Conservation (phyloP, 176 grass and related monocot genomes). For the Miscanthus lutarioriparius region DNA sequence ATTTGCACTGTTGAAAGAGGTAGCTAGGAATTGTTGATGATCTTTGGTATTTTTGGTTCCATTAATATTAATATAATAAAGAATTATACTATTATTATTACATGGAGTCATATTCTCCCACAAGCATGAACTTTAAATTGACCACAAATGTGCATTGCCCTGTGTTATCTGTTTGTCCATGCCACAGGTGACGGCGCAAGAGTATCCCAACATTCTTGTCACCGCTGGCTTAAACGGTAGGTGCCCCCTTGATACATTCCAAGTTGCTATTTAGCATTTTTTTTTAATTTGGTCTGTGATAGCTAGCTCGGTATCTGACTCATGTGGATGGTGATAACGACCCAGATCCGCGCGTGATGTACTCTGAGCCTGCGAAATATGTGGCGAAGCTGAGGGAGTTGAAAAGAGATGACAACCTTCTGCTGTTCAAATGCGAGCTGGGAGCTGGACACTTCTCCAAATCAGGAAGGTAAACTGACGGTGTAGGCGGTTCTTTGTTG, state of each 20-base stretch:
- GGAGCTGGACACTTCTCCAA: constrained; percentile 86
- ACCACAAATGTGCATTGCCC: not conserved
- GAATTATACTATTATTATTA: not conserved
- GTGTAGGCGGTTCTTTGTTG: not conserved
- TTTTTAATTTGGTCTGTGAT: not conserved
- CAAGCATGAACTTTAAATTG: not conserved
- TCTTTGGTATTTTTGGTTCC: not conserved
- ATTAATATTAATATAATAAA: not conserved
- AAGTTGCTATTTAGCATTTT: constrained; percentile 1
- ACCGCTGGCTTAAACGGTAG: constrained; percentile 92
- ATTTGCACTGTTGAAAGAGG: not conserved
- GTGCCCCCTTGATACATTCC: not conserved
- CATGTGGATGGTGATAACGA: not conserved
- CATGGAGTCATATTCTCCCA: not conserved
- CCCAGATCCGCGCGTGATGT: constrained; percentile 74
- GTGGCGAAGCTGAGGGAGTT: constrained; percentile 80
- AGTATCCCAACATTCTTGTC: constrained; percentile 81
- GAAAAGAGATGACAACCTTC: constrained; percentile 68
- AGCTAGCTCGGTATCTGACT: not conserved
- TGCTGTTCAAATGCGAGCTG: constrained; percentile 82
- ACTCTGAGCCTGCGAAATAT: constrained; percentile 83
- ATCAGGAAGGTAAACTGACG: constrained; percentile 59
- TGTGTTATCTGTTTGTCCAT: not conserved
- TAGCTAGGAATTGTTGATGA: not conserved
- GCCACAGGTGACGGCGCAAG: constrained; percentile 65